phyloP scores from a whole-genome alignment of 2,329 filamentous ascomycete species.

The Aspergillus caelatus region DNA sequence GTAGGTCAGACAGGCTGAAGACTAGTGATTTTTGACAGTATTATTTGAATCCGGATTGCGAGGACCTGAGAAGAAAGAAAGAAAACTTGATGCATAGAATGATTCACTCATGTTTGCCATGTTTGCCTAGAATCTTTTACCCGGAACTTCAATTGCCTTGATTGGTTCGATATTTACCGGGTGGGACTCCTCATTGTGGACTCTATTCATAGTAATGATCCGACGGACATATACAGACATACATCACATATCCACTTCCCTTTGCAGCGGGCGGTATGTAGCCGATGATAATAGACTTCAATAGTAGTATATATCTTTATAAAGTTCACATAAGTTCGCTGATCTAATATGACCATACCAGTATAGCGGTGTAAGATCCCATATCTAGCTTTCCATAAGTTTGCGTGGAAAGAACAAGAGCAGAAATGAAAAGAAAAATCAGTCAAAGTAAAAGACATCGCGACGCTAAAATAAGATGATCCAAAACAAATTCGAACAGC shows the following conservation, averaged over 20 bases:
- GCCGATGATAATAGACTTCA: background rate
- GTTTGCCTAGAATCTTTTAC: background rate
- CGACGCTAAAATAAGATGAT: background rate
- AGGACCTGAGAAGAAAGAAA: background rate
- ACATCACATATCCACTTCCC: too few relatives aligned
- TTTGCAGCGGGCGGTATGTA: too few relatives aligned
- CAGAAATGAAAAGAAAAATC: background rate
- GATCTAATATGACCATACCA: background rate
- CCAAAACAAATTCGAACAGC: background rate
- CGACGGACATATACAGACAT: too few relatives aligned
- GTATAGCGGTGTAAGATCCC: background rate
- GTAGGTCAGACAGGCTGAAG: background rate
- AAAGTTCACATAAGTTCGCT: background rate
- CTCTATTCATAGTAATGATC: too few relatives aligned
- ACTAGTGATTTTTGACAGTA: background rate
- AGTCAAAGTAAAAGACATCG: background rate
- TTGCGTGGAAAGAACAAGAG: background rate
- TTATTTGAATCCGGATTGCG: background rate
- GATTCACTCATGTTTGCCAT: slow-evolving; percentile 6
- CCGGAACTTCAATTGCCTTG: background rate
- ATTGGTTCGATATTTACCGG: background rate
- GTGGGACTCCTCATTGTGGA: too few relatives aligned
- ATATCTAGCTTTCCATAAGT: background rate
- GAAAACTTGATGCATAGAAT: background rate
- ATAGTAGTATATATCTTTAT: background rate